phyloP scores from a whole-genome alignment of 1,284 basidiomycete species.

The Hemileia vastatrix region DNA sequence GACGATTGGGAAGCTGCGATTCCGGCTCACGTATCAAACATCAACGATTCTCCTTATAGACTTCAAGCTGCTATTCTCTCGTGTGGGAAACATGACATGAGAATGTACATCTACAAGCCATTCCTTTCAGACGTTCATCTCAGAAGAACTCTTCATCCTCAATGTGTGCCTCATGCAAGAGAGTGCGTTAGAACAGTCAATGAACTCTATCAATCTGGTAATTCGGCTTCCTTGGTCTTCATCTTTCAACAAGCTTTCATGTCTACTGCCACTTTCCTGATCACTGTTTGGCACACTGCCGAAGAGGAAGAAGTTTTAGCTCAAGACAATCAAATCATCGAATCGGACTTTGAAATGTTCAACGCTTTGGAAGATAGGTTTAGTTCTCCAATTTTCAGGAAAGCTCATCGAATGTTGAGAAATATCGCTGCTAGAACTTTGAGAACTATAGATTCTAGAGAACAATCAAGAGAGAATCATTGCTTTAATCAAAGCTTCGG shows the following conservation, averaged over 20 bases:
- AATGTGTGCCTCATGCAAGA: conserved; percentile 33
- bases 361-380: conserved; percentile 31
- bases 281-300: conserved; percentile 38
- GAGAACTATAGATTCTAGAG: too few relatives aligned
- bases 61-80: conserved; percentile 31
- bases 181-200: conserved; percentile 31
- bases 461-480: too few relatives aligned
- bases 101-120: conserved; percentile 38
- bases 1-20: conserved; percentile 34
- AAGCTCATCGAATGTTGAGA: conserved; percentile 29
- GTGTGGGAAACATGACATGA: conserved; percentile 33
- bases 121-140: conserved; percentile 32
- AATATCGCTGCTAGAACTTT: conserved; percentile 30
- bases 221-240: conserved; percentile 31
- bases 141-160: conserved; percentile 34
- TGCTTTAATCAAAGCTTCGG: too few relatives aligned
- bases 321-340: conserved; percentile 33
- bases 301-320: conserved; percentile 25
- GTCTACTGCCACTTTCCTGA: conserved; percentile 36
- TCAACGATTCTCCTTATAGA: conserved; percentile 28
- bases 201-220: conserved; percentile 29
- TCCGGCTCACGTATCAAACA: conserved; percentile 27
- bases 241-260: conserved; percentile 37
- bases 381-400: conserved; percentile 29
- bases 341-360: conserved; percentile 32